A percentile compares a stretch with the other conserved stretches of the same genome.
phyloP scores from a whole-genome alignment of 78 protist species.

The Fonticula alba region DNA sequence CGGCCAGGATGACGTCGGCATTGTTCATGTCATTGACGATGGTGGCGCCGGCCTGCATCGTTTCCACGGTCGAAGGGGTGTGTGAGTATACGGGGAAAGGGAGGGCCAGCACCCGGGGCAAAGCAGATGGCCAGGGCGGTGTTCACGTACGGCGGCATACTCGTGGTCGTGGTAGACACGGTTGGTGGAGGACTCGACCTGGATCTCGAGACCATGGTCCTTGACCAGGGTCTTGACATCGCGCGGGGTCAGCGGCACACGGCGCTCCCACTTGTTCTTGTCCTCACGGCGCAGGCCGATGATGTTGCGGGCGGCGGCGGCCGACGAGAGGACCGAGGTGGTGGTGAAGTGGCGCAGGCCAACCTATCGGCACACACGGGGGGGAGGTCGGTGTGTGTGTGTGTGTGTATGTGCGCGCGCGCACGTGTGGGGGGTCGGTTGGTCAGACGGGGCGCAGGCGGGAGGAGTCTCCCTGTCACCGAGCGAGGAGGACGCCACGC shows the following conservation, averaged over 20 bases:
- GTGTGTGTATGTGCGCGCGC: too few species aligned
- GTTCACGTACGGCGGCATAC: conserved; percentile 14
- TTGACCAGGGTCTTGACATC: conserved; percentile 40
- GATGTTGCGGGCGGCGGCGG: too few species aligned
- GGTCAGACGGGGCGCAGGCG: too few species aligned
- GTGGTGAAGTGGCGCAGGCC: too few species aligned
- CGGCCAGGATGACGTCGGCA: conserved; percentile 53
- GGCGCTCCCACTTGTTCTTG: conserved; percentile 73
- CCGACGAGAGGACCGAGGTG: too few species aligned
- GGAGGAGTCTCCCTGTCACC: too few species aligned
- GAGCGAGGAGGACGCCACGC: too few species aligned
- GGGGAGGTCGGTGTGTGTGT: too few species aligned
- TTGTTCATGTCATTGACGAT: conserved; percentile 45
- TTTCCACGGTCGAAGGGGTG: background rate
- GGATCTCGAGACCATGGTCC: conserved; percentile 25
- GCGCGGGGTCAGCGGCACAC: conserved; percentile 79
- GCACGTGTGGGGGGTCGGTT: too few species aligned
- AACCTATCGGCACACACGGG: too few species aligned
- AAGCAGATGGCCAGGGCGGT: background rate
- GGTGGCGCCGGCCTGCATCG: conserved; percentile 50
- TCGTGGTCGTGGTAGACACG: conserved; percentile 39
- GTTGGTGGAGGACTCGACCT: conserved; percentile 63
- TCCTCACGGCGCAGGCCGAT: conserved; percentile 38
- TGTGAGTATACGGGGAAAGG: background rate
- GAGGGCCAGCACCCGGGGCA: background rate